phyloP scores from a whole-genome alignment of 345 rosid species.

The Gossypium turneri region DNA sequence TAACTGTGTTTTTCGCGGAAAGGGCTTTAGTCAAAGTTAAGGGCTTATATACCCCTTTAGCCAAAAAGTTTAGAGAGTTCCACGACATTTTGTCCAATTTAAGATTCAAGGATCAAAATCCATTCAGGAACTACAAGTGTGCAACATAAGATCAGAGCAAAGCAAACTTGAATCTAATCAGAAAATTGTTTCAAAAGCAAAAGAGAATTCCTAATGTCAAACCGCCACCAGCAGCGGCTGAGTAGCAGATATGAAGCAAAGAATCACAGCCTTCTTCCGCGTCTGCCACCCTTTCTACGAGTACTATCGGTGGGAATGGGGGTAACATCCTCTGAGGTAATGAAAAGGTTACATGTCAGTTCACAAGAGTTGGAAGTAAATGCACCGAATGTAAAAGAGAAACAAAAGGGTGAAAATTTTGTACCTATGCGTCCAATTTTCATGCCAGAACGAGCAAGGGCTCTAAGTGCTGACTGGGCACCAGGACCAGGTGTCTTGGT shows the following conservation, averaged over 20 bases:
- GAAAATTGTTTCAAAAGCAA: not conserved
- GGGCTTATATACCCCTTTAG: too few relatives aligned
- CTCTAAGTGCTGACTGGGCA: constrained; percentile 92
- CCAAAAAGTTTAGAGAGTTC: not conserved
- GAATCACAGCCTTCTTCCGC: constrained; percentile 79
- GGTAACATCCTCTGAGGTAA: constrained; percentile 76
- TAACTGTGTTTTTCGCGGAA: too few relatives aligned
- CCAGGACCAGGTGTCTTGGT: constrained; percentile 89
- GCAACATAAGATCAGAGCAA: constrained; percentile 7
- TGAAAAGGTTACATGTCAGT: not conserved
- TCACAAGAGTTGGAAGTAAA: not conserved
- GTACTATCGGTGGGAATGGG: constrained; percentile 69
- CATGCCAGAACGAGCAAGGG: constrained; percentile 96
- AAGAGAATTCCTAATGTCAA: constrained; percentile 12
- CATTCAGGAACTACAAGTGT: constrained; percentile 20
- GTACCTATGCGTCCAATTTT: constrained; percentile 81
- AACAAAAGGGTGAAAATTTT: not conserved
- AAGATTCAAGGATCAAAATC: constrained; percentile 2
- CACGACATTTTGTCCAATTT: not conserved
- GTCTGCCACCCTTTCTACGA: constrained; percentile 47
- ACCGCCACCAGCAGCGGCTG: not conserved
- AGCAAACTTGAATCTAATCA: not conserved
- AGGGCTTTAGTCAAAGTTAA: too few relatives aligned
- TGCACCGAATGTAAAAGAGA: not conserved
- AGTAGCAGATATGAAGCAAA: not conserved